These are phyloP conservation scores for Penicillium subrubescens DNA, from an alignment of 495 filamentous ascomycete species.

Conservation along the genomic window DNA sequence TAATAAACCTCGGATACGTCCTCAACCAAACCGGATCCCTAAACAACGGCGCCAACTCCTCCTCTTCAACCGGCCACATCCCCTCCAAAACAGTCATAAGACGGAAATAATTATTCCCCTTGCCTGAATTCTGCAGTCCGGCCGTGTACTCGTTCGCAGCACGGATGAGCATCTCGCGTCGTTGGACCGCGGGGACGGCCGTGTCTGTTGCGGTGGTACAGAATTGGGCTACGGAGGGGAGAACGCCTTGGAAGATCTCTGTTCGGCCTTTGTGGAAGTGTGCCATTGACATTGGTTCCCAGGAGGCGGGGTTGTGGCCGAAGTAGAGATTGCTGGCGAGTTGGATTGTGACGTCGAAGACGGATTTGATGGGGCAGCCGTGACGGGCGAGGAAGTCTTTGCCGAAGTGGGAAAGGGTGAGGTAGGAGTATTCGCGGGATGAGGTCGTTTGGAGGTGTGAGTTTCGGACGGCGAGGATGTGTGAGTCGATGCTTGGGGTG, in stretches of 20 bases:
- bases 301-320: conserved; percentile 5
- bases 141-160: background rate
- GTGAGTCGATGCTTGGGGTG: background rate
- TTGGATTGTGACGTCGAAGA: conserved; percentile 8
- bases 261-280: conserved; percentile 5
- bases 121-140: background rate
- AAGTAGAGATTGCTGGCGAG: conserved; percentile 6
- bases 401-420: background rate
- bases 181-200: background rate
- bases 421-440: background rate
- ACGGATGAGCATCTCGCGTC: conserved; percentile 4
- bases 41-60: background rate
- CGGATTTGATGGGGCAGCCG: conserved; percentile 1
- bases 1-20: conserved; percentile 3
- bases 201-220: background rate
- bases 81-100: background rate
- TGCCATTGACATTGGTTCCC: conserved; percentile 3
- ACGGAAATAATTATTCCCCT: conserved; percentile 1
- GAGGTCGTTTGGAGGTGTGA: background rate
- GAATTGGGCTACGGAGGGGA: background rate
- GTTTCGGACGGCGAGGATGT: background rate
- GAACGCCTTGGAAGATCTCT: conserved; percentile 1
- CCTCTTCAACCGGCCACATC: background rate
- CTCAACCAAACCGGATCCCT: conserved; percentile 3
- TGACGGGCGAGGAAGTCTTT: background rate